Base-by-base conservation (phyloP, 768 basidiomycete genomes). In the Leccinum longicurvipes region DNA sequence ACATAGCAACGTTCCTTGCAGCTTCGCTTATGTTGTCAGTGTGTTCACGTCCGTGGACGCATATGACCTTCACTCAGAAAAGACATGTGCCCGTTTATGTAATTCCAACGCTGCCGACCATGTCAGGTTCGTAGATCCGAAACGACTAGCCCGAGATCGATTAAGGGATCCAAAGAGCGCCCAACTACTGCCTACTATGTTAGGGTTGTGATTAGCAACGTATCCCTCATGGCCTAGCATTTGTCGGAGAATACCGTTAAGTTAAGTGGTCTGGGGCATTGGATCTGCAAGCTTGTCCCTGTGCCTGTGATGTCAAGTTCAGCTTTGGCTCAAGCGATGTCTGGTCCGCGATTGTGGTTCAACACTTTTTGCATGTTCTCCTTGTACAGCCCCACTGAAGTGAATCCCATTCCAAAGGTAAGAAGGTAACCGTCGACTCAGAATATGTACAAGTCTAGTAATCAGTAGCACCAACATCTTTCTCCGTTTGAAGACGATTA, bases 281-380 rank as follows among this genome's bases (percentile, higher is more conserved):
- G 11, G 49, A 49, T 46, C 44, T 51, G 49, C 41, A 19, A 32
- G 44, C 29, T 17, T n/a, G 31, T 28, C 23, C 28, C 28, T 54
- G 53, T 55, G 36, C 51, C 55, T 53, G 52, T 49, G 49, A 60
- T 54, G 54, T 59, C 47, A 51, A 29, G 41, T 21, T 31, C 34
- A 9, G 10, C 41, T 51, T 50, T 32, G 63, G 60, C 12, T 42
- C 21, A 42, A 21, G 41, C 19, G 5, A 39, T 54, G 21, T 49
- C 29, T 23, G 6, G 47, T 17, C 29, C 47, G 19, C 14, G 47
- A 48, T 10, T 25, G 25, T 8, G 11, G 28, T 29, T 29, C 28
- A n/a, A 50, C 23, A 32, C 28, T 31, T 31, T 14, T 17, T 51
- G 50, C 29, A 14, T 4, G 28, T 15, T 9, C 4, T 24, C 14